Conservation (phyloP, 1,284 basidiomycete genomes). For the Rhodotorula mucilaginosa region DNA sequence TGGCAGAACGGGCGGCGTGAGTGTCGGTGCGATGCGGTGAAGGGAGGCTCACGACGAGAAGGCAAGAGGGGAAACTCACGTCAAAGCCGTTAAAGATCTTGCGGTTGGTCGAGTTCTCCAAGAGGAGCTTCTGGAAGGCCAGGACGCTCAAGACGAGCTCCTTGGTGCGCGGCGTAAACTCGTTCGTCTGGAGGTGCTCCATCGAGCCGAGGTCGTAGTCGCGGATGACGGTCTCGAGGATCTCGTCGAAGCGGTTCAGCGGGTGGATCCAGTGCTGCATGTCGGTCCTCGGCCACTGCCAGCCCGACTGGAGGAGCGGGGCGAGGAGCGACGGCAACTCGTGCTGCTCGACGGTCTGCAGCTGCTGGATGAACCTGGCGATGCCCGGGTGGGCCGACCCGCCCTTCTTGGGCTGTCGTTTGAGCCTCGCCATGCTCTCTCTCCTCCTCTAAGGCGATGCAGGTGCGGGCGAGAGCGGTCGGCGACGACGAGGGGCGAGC, state of each 20-base stretch:
- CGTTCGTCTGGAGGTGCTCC: slow-evolving; percentile 63
- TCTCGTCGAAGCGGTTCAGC: slow-evolving; percentile 88
- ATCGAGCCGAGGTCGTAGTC: slow-evolving; percentile 72
- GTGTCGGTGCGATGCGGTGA: slow-evolving; percentile 4
- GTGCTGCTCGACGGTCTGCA: slow-evolving; percentile 21
- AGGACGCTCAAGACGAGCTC: slow-evolving; percentile 76
- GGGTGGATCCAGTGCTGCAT: slow-evolving; percentile 94
- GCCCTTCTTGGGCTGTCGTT: slow-evolving; percentile 35
- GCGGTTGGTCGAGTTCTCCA: slow-evolving; percentile 97
- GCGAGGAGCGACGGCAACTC: slow-evolving; percentile 34
- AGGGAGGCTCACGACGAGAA: neutral
- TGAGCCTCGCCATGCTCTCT: slow-evolving; percentile 29
- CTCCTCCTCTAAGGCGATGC: neutral
- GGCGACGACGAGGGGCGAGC: neutral
- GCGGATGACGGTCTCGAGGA: slow-evolving; percentile 76
- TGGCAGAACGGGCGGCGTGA: neutral
- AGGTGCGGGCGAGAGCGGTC: neutral
- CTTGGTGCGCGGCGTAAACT: slow-evolving; percentile 76
- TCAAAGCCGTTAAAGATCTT: slow-evolving; percentile 97
- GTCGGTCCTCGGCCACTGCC: slow-evolving; percentile 96
- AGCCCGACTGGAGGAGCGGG: slow-evolving; percentile 49
- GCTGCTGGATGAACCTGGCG: slow-evolving; percentile 33
- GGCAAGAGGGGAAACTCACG: slow-evolving; percentile 57
- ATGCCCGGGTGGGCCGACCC: slow-evolving; percentile 34
- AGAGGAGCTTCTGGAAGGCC: slow-evolving; percentile 78